A percentile compares a stretch with the other conserved stretches of the same genome.
Evolutionary conservation across 495 filamentous ascomycete genomes (phyloP).

Genomic region (Haplographium delicatum): DNA sequence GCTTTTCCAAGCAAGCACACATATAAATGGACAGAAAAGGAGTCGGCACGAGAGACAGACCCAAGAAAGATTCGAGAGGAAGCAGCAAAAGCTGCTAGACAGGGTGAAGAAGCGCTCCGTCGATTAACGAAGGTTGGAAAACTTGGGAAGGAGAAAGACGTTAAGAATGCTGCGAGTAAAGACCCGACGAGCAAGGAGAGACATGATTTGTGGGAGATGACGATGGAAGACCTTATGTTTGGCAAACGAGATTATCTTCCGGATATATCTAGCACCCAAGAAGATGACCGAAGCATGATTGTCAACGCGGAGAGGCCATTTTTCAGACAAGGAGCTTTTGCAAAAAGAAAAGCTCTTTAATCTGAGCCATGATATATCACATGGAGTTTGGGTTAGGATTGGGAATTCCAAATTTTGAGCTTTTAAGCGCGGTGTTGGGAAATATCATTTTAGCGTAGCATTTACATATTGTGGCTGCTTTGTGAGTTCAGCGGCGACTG

Average conservation of each 20-base stretch:
- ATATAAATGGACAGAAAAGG: slow-evolving; percentile 62
- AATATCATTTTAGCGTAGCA: background rate
- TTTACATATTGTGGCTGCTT: background rate
- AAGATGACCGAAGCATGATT: slow-evolving; percentile 25
- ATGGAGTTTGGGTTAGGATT: background rate
- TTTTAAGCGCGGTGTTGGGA: slow-evolving; percentile 17
- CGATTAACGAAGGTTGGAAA: slow-evolving; percentile 51
- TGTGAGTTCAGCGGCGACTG: background rate
- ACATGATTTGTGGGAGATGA: slow-evolving; percentile 33
- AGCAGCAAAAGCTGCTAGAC: slow-evolving; percentile 65
- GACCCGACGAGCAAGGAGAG: slow-evolving; percentile 26
- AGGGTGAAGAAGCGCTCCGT: slow-evolving; percentile 69
- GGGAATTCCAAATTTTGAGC: too few relatives aligned
- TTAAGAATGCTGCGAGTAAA: slow-evolving; percentile 31
- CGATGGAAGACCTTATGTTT: slow-evolving; percentile 25
- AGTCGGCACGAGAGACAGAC: slow-evolving; percentile 60
- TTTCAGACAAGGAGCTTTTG: slow-evolving; percentile 29
- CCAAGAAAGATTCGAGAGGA: slow-evolving; percentile 66
- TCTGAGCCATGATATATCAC: background rate
- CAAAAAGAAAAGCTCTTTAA: slow-evolving; percentile 7
- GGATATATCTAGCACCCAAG: background rate
- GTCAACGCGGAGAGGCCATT: slow-evolving; percentile 37
- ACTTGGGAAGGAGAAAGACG: slow-evolving; percentile 28
- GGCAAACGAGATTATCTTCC: slow-evolving; percentile 4
- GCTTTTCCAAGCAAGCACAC: slow-evolving; percentile 69